Percentiles rank a stretch among this genome's conserved stretches.
Conservation (phyloP, 768 basidiomycete species). For the Pilatotrama ljubarskyi region DNA sequence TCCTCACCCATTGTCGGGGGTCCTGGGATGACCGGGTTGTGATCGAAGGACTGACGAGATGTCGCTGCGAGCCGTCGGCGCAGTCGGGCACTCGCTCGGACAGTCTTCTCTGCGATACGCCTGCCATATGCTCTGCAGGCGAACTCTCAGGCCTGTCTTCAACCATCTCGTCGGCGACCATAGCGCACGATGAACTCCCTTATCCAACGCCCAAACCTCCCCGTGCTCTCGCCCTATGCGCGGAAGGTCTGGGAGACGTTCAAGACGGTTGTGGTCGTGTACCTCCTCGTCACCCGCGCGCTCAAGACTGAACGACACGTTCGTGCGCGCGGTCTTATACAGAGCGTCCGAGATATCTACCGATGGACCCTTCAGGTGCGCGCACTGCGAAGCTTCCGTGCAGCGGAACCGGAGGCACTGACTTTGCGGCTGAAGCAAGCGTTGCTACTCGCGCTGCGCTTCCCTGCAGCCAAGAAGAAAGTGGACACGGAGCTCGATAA, state of each 20-base stretch:
- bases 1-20: no score
- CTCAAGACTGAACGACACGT: constrained; percentile 62
- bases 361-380: constrained; percentile 52
- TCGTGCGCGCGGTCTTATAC: constrained; percentile 57
- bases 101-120: not conserved
- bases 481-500: constrained; percentile 64
- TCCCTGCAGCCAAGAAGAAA: constrained; percentile 61
- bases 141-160: not conserved
- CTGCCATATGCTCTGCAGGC: not conserved
- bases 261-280: constrained; percentile 59
- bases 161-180: not conserved
- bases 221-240: constrained; percentile 9
- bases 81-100: not conserved
- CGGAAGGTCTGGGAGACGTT: constrained; percentile 40
- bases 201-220: not conserved
- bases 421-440: constrained; percentile 42
- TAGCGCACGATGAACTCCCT: constrained; percentile 5
- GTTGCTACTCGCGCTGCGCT: constrained; percentile 55
- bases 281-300: constrained; percentile 52
- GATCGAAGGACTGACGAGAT: not conserved
- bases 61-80: not conserved
- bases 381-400: not conserved
- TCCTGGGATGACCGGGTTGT: no score
- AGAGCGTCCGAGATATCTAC: constrained; percentile 53
- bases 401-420: not conserved